These are phyloP conservation scores for Stentor coeruleus DNA, from an alignment of 73 alveolate species.

Conservation along the genomic window DNA sequence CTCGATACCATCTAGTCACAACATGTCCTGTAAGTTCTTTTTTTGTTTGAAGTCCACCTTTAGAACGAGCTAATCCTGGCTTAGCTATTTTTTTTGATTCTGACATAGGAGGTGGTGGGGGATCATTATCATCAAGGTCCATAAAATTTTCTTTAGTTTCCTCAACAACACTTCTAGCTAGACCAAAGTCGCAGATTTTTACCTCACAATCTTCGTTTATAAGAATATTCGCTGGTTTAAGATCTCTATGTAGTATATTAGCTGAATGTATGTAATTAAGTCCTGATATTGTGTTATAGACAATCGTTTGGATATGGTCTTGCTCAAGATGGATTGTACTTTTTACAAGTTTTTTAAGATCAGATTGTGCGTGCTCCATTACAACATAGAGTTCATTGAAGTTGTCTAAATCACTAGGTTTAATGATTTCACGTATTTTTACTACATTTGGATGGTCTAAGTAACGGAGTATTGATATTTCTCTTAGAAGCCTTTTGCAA, in stretches of 20 bases:
- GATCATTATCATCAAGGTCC: neutral
- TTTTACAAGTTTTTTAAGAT: constrained; percentile 71
- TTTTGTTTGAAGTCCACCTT: constrained; percentile 30
- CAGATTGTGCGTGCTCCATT: constrained; percentile 72
- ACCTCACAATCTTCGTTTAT: constrained; percentile 40
- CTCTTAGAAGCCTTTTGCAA: constrained; percentile 80
- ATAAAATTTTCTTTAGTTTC: neutral
- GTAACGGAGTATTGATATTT: constrained; percentile 58
- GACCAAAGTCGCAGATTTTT: constrained; percentile 46
- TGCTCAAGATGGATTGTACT: constrained; percentile 63
- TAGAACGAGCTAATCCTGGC: neutral
- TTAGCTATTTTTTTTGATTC: neutral
- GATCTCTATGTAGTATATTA: constrained; percentile 62
- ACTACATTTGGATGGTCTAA: constrained; percentile 68
- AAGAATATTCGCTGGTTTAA: constrained; percentile 90
- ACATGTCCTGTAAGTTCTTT: constrained; percentile 93
- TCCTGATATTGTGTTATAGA: constrained; percentile 65
- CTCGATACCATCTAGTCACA: constrained; percentile 97
- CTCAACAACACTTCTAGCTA: constrained; percentile 41
- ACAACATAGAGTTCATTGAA: constrained; percentile 69
- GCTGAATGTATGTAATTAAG: constrained; percentile 30
- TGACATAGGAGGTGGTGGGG: constrained; percentile 1
- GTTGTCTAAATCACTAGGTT: constrained; percentile 60
- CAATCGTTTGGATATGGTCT: constrained; percentile 66
- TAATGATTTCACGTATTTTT: constrained; percentile 47